Evolutionary conservation across 2,329 filamentous ascomycete genomes (phyloP), one percentile per base, ranked within the genome.

Genomic region (Mollisiaceae sp.): DNA sequence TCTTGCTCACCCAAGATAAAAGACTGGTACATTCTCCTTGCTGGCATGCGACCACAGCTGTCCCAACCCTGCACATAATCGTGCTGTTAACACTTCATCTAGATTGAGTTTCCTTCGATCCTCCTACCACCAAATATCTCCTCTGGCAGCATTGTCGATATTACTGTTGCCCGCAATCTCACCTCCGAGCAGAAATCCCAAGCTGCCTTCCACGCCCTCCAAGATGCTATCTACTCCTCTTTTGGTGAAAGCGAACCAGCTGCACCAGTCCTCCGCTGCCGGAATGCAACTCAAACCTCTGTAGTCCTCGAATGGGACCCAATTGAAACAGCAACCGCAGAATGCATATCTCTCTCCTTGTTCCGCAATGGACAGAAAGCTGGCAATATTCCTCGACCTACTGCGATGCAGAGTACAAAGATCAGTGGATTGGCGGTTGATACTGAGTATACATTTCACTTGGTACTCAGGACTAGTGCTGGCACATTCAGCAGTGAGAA

Each of bases 51-150:
- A 58, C n/a, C n/a, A 54, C 22, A 20, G 32, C 14, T n/a, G 15
- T n/a, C 52, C 52, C 55, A 36, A 39, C 27, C 58, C 58, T 35
- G 45, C 12, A 39, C 20, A 56, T n/a, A 50, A 54, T 59, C 52
- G 60, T 63, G 45, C 47, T 35, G 62, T 32, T 76, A 71, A 75
- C 72, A 63, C 67, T 41, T 60, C 43, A 41, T 15, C 38, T 78
- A 98, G 94, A 98, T 99, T 78, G 95, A 99, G 78, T 99, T 99
- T 77, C 95, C 95, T 41, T 98, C 95, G 56, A 97, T 99, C 71
- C 91, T 99, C 59, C 89, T 99, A 18, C 95, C 95, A 1, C 91
- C 92, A 68, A 94, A 97, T 78, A 99, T 99, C 79, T 90, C 92
- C 68, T 97, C 93, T 18, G 95, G 95, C 73, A 96, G 92, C 78